Conservation (phyloP, 2,329 filamentous ascomycete genomes). For the Xenosphaeropsis pyriputrescens region DNA sequence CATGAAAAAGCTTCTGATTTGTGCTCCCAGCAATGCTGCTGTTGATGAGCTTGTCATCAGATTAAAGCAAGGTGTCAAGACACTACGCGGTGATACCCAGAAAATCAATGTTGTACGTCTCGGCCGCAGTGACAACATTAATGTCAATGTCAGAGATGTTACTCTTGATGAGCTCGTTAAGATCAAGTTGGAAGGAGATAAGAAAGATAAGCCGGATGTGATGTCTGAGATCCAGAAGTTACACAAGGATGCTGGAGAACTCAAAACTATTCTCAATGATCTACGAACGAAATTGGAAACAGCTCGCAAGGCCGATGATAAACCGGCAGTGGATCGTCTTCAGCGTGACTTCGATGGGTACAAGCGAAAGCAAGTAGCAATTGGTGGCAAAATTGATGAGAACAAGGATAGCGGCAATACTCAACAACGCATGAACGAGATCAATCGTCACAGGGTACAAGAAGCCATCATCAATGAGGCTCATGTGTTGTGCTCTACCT, state of each 20-base stretch:
- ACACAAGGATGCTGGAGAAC: slow-evolving; percentile 48
- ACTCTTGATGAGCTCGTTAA: slow-evolving; percentile 87
- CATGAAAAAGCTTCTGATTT: slow-evolving; percentile 73
- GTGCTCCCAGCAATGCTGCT: slow-evolving; percentile 95
- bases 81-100: slow-evolving; percentile 53
- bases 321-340: slow-evolving; percentile 33
- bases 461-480: slow-evolving; percentile 83
- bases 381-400: slow-evolving; percentile 75
- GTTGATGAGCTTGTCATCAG: slow-evolving; percentile 93
- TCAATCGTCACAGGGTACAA: slow-evolving; percentile 71
- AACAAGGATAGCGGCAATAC: slow-evolving; percentile 77
- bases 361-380: slow-evolving; percentile 59
- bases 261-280: slow-evolving; percentile 62
- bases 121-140: slow-evolving; percentile 85
- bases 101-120: slow-evolving; percentile 81
- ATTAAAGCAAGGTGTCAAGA: slow-evolving; percentile 76
- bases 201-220: slow-evolving; percentile 39
- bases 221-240: slow-evolving; percentile 39
- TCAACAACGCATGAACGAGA: slow-evolving; percentile 68
- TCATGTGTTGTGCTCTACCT: slow-evolving; percentile 85
- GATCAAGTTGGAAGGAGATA: slow-evolving; percentile 47
- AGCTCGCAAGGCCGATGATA: slow-evolving; percentile 39
- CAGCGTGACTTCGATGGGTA: slow-evolving; percentile 66
- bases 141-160: slow-evolving; percentile 74
- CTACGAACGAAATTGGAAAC: slow-evolving; percentile 60